Conservation (phyloP, 1,139 yeast genomes). For the Blastobotrys malaysiensis region DNA sequence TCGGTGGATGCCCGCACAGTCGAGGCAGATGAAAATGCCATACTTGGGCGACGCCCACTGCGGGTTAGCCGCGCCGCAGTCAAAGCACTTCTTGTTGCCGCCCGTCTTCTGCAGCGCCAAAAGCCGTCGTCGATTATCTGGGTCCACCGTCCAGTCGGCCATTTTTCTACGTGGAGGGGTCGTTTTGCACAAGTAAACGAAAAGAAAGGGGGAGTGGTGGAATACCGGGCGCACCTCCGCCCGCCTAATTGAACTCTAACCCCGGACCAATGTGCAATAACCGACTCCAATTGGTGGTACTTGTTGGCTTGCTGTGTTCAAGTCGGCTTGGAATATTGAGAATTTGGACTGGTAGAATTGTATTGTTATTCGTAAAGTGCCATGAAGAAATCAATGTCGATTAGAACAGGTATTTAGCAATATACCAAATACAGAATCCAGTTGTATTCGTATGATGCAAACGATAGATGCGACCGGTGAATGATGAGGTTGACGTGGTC, state of each 20-base stretch:
- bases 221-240: not conserved
- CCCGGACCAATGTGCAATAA: not conserved
- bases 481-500: no score
- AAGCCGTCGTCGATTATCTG: slow-evolving; percentile 80
- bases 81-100: slow-evolving; percentile 84
- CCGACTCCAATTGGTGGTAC: no score
- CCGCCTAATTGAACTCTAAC: not conserved
- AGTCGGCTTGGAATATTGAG: no score
- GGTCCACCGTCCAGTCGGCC: slow-evolving; percentile 75
- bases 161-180: not conserved
- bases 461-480: no score
- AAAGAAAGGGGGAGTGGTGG: slow-evolving; percentile 2
- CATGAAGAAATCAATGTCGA: no score
- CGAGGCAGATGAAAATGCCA: slow-evolving; percentile 93
- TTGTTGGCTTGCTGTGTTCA: no score
- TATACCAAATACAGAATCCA: no score
- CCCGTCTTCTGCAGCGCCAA: slow-evolving; percentile 75
- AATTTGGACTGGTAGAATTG: no score
- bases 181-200: not conserved
- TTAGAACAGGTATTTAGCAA: no score
- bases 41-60: slow-evolving; percentile 99
- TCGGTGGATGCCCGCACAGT: slow-evolving; percentile 94
- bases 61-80: slow-evolving; percentile 92
- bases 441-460: no score
- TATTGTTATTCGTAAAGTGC: no score